Conservation (phyloP, 768 basidiomycete species). For the Phaeotremella skinneri region DNA sequence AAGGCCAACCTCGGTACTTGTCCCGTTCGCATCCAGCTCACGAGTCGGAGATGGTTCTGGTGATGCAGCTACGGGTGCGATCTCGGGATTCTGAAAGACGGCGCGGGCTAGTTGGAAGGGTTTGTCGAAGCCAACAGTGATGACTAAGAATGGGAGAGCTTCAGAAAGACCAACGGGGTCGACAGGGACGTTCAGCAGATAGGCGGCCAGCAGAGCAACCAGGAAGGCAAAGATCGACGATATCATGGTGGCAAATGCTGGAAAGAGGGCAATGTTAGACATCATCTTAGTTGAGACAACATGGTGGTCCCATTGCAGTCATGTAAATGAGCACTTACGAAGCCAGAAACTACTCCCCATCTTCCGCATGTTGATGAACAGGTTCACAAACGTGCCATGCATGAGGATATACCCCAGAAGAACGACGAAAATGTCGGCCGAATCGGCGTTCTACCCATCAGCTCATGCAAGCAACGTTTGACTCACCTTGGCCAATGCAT, state of each 20-base stretch:
- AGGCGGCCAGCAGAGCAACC: slow-evolving; percentile 71
- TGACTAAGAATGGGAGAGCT: slow-evolving; percentile 94
- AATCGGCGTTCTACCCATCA: slow-evolving; percentile 74
- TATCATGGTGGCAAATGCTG: slow-evolving; percentile 69
- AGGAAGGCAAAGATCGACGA: slow-evolving; percentile 81
- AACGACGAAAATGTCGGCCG: slow-evolving; percentile 91
- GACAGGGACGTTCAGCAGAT: slow-evolving; percentile 76
- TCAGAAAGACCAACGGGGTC: slow-evolving; percentile 92
- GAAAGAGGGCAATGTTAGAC: slow-evolving; percentile 2
- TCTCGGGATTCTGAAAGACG: slow-evolving; percentile 75
- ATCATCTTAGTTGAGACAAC: slow-evolving; percentile 1
- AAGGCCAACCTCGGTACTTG: slow-evolving; percentile 15
- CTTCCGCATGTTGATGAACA: slow-evolving; percentile 81
- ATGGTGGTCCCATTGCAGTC: background rate
- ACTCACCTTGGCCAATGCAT: slow-evolving; percentile 73
- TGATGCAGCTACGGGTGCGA: slow-evolving; percentile 50
- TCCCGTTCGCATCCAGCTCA: slow-evolving; percentile 18
- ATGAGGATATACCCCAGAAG: slow-evolving; percentile 90
- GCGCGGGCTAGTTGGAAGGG: slow-evolving; percentile 85
- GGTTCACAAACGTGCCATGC: slow-evolving; percentile 89
- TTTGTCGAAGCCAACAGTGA: slow-evolving; percentile 97
- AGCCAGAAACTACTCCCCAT: slow-evolving; percentile 76
- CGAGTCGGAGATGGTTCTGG: slow-evolving; percentile 32
- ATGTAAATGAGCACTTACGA: slow-evolving; percentile 40
- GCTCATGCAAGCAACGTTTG: slow-evolving; percentile 17